A percentile compares a stretch with the other conserved stretches of the same genome.
These are phyloP conservation scores for Candida albicans DNA, from an alignment of 1,139 yeast species.

Conservation along the genomic window DNA sequence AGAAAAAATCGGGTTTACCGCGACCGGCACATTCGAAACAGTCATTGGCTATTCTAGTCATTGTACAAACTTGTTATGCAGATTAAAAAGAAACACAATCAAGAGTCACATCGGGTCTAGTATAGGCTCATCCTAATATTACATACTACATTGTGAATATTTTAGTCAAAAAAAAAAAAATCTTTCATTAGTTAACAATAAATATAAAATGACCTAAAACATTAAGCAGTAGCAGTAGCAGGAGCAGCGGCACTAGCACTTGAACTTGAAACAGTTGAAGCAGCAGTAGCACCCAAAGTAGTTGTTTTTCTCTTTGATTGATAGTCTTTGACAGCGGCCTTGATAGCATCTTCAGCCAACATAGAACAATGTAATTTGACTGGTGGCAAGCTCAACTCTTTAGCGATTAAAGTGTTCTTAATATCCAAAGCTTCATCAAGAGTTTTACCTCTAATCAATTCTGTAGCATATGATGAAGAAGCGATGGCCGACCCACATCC, in stretches of 20 bases:
- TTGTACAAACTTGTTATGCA: no score
- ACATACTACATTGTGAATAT: no score
- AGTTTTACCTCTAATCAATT: constrained; percentile 91
- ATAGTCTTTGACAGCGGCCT: constrained; percentile 95
- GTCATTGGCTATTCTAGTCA: no score
- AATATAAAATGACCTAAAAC: constrained; percentile 1
- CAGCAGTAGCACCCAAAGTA: constrained; percentile 7
- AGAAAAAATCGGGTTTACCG: no score
- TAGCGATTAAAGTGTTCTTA: constrained; percentile 89
- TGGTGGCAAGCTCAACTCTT: constrained; percentile 91
- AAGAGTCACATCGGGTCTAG: no score
- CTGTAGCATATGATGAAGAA: constrained; percentile 91
- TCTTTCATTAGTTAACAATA: background rate
- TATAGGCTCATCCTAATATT: no score
- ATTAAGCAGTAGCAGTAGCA: constrained; percentile 16
- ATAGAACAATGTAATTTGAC: constrained; percentile 96
- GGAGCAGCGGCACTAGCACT: constrained; percentile 12
- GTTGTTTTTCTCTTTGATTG: constrained; percentile 45
- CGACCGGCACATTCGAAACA: no score
- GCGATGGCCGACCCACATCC: constrained; percentile 99
- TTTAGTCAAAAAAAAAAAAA: background rate
- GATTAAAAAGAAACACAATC: no score
- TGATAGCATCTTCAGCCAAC: constrained; percentile 98
- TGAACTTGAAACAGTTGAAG: constrained; percentile 10
- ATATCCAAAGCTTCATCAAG: constrained; percentile 90